Conservation (phyloP, 176 grass and related monocot genomes). For the Phyllostachys edulis region DNA sequence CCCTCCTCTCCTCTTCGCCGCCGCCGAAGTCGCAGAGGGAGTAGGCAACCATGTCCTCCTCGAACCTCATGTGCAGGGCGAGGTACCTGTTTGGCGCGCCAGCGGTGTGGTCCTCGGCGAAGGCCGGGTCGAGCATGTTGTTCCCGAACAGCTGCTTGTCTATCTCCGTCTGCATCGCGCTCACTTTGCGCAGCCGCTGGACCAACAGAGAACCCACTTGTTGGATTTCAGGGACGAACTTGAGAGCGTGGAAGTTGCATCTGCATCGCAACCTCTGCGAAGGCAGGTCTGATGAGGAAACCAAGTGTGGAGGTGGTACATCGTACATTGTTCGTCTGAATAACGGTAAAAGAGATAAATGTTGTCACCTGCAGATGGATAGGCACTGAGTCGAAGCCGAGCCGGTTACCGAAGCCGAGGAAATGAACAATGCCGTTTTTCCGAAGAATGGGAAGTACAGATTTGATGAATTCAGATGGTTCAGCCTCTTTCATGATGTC, state of each 20-base stretch:
- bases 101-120: neutral
- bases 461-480: conserved; percentile 67
- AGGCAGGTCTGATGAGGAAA: neutral
- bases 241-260: conserved; percentile 95
- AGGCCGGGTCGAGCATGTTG: conserved; percentile 31
- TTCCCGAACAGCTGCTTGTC: conserved; percentile 77
- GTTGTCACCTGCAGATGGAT: conserved; percentile 66
- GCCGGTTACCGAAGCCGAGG: conserved; percentile 92
- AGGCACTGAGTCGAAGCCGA: conserved; percentile 86
- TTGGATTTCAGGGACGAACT: conserved; percentile 78
- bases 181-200: conserved; percentile 61
- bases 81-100: conserved; percentile 59
- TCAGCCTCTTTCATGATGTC: conserved; percentile 83
- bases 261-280: conserved; percentile 88
- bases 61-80: conserved; percentile 90
- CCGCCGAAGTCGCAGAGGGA: conserved; percentile 96
- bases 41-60: conserved; percentile 97
- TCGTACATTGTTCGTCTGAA: neutral
- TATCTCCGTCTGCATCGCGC: conserved; percentile 57
- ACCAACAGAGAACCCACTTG: conserved; percentile 68
- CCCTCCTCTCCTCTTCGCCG: conserved; percentile 63
- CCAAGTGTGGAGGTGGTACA: neutral
- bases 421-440: conserved; percentile 75
- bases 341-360: neutral
- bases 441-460: conserved; percentile 61